Base-by-base conservation (phyloP, 306 rosid genomes). In the Alnus rubra region DNA sequence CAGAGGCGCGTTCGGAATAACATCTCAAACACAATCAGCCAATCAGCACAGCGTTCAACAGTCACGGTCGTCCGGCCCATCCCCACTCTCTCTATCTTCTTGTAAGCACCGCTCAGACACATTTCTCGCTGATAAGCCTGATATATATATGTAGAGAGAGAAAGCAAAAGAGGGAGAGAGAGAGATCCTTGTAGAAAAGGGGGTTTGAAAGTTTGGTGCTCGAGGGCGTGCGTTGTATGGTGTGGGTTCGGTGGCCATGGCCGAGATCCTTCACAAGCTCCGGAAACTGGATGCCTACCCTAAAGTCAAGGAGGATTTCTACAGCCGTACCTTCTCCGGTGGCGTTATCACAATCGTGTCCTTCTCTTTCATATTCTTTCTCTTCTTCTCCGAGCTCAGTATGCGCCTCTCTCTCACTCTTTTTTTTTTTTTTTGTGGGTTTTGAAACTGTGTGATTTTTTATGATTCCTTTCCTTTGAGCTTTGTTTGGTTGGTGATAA, bases 271-370 rank as follows among this genome's bases (percentile, higher is more conserved):
- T 64, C 78, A 75, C 77, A 90, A 86, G 92, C 96, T 94, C n/a
- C 89, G 94, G n/a, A 89, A 88, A 84, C 87, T 94, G 84, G 98
- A 94, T 16, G 98, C 96, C 2, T 92, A 92, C 87, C 98, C 98
- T 19, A 94, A 94, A 90, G 85, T 94, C 85, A 94, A 94, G 77
- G 98, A 94, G 63, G 98, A 94, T 86, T 94, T 90, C 79, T 90
- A 85, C 78, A 89, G 74, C 74, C 98, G 98, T 9, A 90, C 97
- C 7, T 89, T 94, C 74, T 86, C 98, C 74, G 98, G 98, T 9
- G 98, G 98, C 18, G 19, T 94, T n/a, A 85, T 94, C 82, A 94
- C 98, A 70, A 55, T 94, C 65, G 85, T 88, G 13, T 89, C 98
- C 74, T 89, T 90, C 76, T 45, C 88, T 42, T 78, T 90, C 75